Conservation (phyloP, 306 rosid species). For the Oxytropis ochrocephala region DNA sequence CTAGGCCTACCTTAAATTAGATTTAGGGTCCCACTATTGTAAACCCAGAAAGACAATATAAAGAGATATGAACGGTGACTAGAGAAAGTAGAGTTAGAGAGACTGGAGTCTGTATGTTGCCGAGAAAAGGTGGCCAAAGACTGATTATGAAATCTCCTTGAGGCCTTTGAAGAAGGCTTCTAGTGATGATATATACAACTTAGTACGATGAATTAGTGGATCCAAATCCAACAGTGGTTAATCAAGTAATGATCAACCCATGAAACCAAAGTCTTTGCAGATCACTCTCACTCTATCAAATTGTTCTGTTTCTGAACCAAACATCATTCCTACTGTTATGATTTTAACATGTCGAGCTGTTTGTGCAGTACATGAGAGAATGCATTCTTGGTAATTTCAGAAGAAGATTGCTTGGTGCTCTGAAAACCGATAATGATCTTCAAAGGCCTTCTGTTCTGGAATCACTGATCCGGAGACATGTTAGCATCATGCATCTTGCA, state of each 20-base stretch:
- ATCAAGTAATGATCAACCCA: conserved; percentile 15
- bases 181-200: too few species aligned
- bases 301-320: conserved; percentile 8
- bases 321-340: not conserved
- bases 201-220: not conserved
- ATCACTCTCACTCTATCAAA: conserved; percentile 6
- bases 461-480: conserved; percentile 76
- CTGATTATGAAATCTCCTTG: too few species aligned
- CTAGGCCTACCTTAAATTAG: too few species aligned
- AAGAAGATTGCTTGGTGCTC: conserved; percentile 89
- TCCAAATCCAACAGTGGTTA: not conserved
- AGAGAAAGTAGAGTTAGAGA: not conserved
- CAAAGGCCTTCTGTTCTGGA: conserved; percentile 93
- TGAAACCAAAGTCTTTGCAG: not conserved
- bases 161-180: too few species aligned
- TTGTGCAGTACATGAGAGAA: conserved; percentile 98
- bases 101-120: not conserved
- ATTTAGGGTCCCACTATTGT: not conserved
- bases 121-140: not conserved
- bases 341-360: conserved; percentile 22
- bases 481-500: conserved; percentile 81
- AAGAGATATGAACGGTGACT: not conserved
- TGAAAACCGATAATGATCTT: conserved; percentile 93
- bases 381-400: conserved; percentile 97
- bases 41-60: not conserved